These are phyloP conservation scores for Climacium dendroides DNA, from an alignment of 225 moss, liverwort and hornwort genomes.

Conservation along the genomic window DNA sequence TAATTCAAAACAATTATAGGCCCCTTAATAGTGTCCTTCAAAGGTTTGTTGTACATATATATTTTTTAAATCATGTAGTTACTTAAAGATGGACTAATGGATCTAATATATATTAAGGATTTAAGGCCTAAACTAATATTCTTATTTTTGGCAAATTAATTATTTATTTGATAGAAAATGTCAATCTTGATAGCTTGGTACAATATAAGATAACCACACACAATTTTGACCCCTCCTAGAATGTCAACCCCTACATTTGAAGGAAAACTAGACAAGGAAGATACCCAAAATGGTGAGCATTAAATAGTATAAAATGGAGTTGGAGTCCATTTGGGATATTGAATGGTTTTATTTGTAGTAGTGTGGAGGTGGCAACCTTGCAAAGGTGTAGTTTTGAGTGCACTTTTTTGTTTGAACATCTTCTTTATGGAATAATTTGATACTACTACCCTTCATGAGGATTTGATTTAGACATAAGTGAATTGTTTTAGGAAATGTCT, in stretches of 20 bases:
- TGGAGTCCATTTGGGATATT: neutral
- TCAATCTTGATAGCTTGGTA: fast-evolving
- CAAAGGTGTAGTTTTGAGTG: fast-evolving
- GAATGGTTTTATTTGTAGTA: neutral
- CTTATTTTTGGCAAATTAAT: no score
- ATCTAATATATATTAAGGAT: neutral
- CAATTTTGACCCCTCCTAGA: fast-evolving
- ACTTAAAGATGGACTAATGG: no score
- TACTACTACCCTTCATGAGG: fast-evolving
- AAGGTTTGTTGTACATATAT: neutral
- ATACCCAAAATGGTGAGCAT: neutral
- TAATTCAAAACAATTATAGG: neutral
- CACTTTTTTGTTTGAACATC: neutral
- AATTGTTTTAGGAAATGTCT: no score
- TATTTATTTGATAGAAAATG: neutral
- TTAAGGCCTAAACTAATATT: neutral
- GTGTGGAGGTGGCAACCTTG: neutral
- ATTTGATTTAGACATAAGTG: neutral
- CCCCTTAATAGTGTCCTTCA: fast-evolving
- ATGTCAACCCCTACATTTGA: neutral
- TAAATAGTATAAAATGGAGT: neutral
- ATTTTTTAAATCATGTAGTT: no score
- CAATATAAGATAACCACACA: neutral
- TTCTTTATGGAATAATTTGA: neutral
- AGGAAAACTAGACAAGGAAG: fast-evolving